Conservation (phyloP, 495 filamentous ascomycete genomes). For the Xylaria telfairii region DNA sequence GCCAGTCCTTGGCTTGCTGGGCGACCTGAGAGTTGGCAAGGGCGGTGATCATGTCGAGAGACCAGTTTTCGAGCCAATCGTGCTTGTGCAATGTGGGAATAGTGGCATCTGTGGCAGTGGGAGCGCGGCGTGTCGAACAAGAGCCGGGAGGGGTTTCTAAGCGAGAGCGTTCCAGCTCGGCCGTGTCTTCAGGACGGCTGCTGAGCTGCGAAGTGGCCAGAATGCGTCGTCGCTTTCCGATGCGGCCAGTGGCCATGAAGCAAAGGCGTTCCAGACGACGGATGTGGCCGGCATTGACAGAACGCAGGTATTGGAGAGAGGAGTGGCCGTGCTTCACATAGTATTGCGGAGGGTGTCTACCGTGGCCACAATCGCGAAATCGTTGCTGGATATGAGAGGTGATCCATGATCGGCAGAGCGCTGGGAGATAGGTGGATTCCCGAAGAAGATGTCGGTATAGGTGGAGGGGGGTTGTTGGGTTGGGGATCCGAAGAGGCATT, state of each 20-base stretch:
- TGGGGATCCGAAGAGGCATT: constrained; percentile 40
- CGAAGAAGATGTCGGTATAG: constrained; percentile 81
- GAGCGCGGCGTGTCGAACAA: background rate
- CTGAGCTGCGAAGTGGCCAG: constrained; percentile 59
- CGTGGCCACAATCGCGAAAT: constrained; percentile 52
- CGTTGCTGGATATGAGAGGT: constrained; percentile 61
- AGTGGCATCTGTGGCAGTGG: background rate
- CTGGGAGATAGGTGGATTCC: constrained; percentile 82
- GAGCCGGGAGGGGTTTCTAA: background rate
- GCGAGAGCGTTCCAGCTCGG: constrained; percentile 37
- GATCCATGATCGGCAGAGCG: constrained; percentile 66
- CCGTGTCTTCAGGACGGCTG: constrained; percentile 44
- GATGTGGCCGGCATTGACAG: constrained; percentile 62
- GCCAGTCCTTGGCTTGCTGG: constrained; percentile 33
- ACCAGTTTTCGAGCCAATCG: constrained; percentile 54
- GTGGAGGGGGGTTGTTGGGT: constrained; percentile 58
- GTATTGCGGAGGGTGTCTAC: constrained; percentile 15
- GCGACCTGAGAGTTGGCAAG: constrained; percentile 40
- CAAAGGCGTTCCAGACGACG: constrained; percentile 69
- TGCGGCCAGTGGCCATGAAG: constrained; percentile 72
- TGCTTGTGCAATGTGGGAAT: constrained; percentile 21
- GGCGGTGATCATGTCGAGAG: constrained; percentile 39
- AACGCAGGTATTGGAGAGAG: constrained; percentile 48
- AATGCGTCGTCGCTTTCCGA: constrained; percentile 69
- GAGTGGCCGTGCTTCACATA: constrained; percentile 41